Conservation (phyloP, 2,329 filamentous ascomycete genomes). For the Talaromyces sp. region DNA sequence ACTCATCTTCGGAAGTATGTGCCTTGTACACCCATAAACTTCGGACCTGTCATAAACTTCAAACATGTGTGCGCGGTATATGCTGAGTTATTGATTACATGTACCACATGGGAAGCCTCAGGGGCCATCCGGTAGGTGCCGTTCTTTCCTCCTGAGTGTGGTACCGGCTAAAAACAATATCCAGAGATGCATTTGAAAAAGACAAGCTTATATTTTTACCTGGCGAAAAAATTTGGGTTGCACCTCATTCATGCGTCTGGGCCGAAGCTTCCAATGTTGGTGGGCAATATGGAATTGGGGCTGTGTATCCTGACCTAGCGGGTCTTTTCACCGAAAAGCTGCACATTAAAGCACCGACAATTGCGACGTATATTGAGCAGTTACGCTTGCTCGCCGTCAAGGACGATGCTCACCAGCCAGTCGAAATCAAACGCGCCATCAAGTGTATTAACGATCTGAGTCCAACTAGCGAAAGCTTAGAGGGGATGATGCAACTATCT, state of each 20-base stretch:
- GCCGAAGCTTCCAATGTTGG: conserved; percentile 3
- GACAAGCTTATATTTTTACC: neutral
- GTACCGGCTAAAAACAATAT: neutral
- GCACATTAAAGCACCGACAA: neutral
- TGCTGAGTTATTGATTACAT: neutral
- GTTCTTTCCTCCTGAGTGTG: neutral
- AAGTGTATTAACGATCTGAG: neutral
- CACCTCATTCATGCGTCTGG: conserved; percentile 7
- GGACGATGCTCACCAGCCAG: too few relatives aligned
- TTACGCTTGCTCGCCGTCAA: neutral
- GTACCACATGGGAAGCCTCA: neutral
- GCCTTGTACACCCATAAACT: too few relatives aligned
- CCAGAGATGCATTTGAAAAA: neutral
- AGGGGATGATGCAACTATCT: neutral
- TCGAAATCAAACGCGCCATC: neutral
- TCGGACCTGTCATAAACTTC: too few relatives aligned
- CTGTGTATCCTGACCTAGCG: neutral
- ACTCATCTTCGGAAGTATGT: neutral
- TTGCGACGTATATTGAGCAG: neutral
- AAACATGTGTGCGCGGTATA: neutral
- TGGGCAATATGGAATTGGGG: conserved; percentile 1
- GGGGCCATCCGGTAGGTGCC: neutral
- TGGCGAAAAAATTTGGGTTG: neutral
- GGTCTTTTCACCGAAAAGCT: neutral
- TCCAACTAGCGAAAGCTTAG: neutral